Base-by-base conservation (phyloP, 139 green algal species). In the Asterochloris sp. region DNA sequence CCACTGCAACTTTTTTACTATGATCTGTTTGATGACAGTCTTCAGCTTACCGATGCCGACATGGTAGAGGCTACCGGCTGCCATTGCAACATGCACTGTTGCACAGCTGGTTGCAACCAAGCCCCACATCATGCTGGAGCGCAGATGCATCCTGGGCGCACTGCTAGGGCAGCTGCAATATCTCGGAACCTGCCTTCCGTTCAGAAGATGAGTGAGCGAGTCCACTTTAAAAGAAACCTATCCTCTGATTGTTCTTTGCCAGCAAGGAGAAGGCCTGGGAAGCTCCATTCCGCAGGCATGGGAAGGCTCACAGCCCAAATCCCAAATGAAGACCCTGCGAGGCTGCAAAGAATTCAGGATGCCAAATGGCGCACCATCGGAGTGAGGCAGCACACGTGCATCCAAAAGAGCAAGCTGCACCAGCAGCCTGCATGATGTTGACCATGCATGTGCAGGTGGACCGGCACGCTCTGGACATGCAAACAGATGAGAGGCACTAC, bases 281-380 rank as follows among this genome's bases (percentile, higher is more conserved):
- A 6, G 38, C 38, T 54, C 38, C 38, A 54, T 2, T 54, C 38
- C 38, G 38, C 38, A 54, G 38, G 38, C 38, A 93, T 93, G 90
- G 90, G 90, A 13, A 83, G 88, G 24, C 21, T 87, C 21, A 78
- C 88, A 60, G 69, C 85, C 1, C 79, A 89, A 68, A 74, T 94
- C 17, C 89, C 89, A n/a, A 93, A 92, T 79, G 87, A 94, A 60
- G 89, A 94, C 76, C 86, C 89, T 0, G 82, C 88, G 28, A 84
- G 92, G 14, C 71, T 94, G 0, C 86, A 85, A 69, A 87, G 90
- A 21, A 86, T 96, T 0, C 75, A 94, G 66, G 89, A 96, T 74
- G 92, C 90, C 2, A 96, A 96, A 77, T 85, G 79, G 63, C 79
- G 92, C 23, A 90, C 87, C 12, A 93, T 94, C 29, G 92, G 91